phyloP scores from a whole-genome alignment of 2,329 filamentous ascomycete species.

The Gaeumannomyces sp. region DNA sequence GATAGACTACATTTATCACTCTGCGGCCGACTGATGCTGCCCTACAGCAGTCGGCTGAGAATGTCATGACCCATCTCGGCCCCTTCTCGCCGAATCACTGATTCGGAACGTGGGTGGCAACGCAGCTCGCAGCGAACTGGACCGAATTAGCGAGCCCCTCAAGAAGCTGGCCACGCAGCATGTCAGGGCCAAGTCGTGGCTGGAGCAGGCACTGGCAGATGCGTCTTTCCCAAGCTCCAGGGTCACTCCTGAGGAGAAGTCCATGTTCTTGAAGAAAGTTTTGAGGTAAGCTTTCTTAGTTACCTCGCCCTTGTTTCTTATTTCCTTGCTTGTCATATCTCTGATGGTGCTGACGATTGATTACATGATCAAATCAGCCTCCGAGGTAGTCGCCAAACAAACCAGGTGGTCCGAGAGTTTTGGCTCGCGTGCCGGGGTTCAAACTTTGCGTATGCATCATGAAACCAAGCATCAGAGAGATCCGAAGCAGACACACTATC shows the following conservation, averaged over 20 bases:
- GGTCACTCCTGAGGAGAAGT: constrained; percentile 53
- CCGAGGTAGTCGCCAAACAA: constrained; percentile 58
- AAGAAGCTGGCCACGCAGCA: constrained; percentile 59
- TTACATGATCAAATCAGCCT: constrained; percentile 36
- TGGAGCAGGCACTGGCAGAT: constrained; percentile 52
- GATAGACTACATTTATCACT: constrained; percentile 46
- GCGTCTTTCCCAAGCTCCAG: constrained; percentile 54
- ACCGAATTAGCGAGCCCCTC: constrained; percentile 63
- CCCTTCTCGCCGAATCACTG: constrained; percentile 51
- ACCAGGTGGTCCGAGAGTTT: constrained; percentile 63
- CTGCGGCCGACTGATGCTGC: constrained; percentile 36
- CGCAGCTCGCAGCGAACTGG: constrained; percentile 65
- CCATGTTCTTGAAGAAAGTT: constrained; percentile 59
- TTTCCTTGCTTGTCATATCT: not conserved
- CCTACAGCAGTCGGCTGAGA: constrained; percentile 37
- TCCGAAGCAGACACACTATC: not conserved
- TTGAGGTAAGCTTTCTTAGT: constrained; percentile 42
- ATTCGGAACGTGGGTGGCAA: constrained; percentile 62
- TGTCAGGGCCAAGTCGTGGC: constrained; percentile 51
- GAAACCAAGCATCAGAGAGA: constrained; percentile 12
- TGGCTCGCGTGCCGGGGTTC: constrained; percentile 62
- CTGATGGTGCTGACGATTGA: not conserved
- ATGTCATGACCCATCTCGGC: constrained; percentile 53
- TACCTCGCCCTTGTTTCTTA: not conserved
- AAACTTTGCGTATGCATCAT: constrained; percentile 56